Evolutionary conservation across 1,284 basidiomycete genomes (phyloP), one percentile per base, ranked within the genome.

Genomic region (Tremellales sp.): DNA sequence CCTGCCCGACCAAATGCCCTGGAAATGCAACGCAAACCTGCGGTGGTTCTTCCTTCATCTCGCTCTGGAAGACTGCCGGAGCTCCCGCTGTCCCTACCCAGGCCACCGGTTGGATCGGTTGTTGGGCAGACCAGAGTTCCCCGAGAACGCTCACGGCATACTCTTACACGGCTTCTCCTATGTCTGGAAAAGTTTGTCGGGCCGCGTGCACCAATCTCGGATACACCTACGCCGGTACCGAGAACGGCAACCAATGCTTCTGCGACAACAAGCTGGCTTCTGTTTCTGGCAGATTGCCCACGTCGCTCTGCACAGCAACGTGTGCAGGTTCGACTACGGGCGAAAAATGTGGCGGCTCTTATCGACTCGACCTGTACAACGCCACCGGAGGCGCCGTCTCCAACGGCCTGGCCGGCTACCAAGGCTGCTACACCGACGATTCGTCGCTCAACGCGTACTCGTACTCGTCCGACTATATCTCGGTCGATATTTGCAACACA

Each of bases 201-300:
- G 47, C 56, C 41, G 56, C 55, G 19, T 62, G 60, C 51, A 51
- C 51, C 36, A 58, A 57, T 33, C 46, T 61, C 50, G 52, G 51
- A 10, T 62, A 52, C 38, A 34, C 51, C 14, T 57, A 47, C 32
- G 51, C 60, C 21, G 57, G 57, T 35, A 40, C 50, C 25, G 54
- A 60, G 43, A 34, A 25, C 16, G 54, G 58, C 14, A 56, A 58
- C 34, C 47, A 54, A 27, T 63, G 57, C 37, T 54, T 47, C 46
- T 60, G 61, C 45, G 61, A 58, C 6, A 57, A 57, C 45, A 47
- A 18, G 25, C 39, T 19, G 38, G 19, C 44, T 58, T 19, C 40
- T 10, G 40, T 36, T 19, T 54, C 50, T 35, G 44, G 45, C 27
- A 39, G 48, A 27, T 48, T 48, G 7, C 47, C 53, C 10, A 48